Percentiles rank a stretch among this genome's conserved stretches.
Evolutionary conservation across 1,284 basidiomycete species (phyloP).

Genomic region (Coriolopsis trogii): DNA sequence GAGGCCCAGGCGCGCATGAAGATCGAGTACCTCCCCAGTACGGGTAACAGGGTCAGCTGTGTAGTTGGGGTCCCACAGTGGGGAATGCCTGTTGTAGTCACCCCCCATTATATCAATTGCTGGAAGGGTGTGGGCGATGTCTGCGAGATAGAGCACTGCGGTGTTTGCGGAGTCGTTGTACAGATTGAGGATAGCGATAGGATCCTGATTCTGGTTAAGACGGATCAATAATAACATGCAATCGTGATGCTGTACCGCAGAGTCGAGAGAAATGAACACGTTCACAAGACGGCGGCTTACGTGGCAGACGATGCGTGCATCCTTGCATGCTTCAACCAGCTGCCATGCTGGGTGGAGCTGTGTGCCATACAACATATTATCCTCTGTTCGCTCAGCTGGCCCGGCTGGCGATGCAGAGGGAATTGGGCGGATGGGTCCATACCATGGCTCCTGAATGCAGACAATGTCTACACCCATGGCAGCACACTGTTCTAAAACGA

Average conservation of each 20-base stretch:
- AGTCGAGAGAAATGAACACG: neutral
- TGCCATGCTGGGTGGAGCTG: conserved; percentile 8
- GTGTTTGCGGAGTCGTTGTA: conserved; percentile 1
- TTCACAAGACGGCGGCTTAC: conserved; percentile 1
- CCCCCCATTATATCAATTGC: conserved; percentile 2
- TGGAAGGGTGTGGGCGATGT: neutral
- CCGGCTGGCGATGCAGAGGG: conserved; percentile 6
- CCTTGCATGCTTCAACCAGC: neutral
- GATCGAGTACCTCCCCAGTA: conserved; percentile 1
- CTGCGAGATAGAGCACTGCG: conserved; percentile 4
- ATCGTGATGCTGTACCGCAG: neutral
- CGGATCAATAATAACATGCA: neutral
- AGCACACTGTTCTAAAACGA: conserved; percentile 1
- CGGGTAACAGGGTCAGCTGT: neutral
- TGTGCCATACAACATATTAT: conserved; percentile 10
- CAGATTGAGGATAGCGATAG: conserved; percentile 4
- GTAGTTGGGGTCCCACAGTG: conserved; percentile 4
- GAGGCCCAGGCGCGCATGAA: conserved; percentile 6
- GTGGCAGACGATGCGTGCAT: conserved; percentile 4
- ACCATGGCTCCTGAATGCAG: conserved; percentile 10
- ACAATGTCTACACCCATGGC: neutral
- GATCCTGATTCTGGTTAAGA: neutral
- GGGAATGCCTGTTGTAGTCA: conserved; percentile 7
- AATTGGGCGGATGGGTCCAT: conserved; percentile 6
- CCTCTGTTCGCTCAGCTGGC: conserved; percentile 4